Conservation (phyloP, 2,329 filamentous ascomycete species). For the Calonectria honghensis region DNA sequence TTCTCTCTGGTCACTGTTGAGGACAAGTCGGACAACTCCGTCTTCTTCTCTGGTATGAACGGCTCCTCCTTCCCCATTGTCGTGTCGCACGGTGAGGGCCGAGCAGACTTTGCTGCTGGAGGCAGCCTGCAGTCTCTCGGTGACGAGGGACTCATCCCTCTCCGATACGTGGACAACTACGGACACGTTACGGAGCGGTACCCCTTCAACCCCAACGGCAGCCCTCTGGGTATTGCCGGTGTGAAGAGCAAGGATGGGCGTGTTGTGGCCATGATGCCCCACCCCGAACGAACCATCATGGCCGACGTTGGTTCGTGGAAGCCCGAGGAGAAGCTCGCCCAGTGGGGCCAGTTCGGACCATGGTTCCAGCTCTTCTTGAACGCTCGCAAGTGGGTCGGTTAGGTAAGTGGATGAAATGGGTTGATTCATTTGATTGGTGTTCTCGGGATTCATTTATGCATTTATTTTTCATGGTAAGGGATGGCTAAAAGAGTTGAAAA, state of each 20-base stretch:
- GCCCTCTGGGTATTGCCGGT: conserved; percentile 86
- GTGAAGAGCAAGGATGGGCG: conserved; percentile 86
- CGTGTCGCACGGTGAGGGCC: conserved; percentile 75
- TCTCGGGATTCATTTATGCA: conserved; percentile 26
- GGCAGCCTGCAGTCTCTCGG: conserved; percentile 73
- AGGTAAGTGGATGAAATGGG: conserved; percentile 43
- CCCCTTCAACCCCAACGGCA: conserved; percentile 91
- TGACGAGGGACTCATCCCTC: conserved; percentile 80
- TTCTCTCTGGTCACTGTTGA: conserved; percentile 54
- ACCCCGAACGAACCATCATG: conserved; percentile 92
- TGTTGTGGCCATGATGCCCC: conserved; percentile 93
- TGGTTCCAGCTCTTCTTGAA: conserved; percentile 93
- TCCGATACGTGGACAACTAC: conserved; percentile 90
- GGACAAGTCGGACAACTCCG: conserved; percentile 52
- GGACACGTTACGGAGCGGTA: conserved; percentile 86
- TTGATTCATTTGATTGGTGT: conserved; percentile 41
- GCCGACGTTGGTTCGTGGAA: conserved; percentile 86
- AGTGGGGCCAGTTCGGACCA: conserved; percentile 88
- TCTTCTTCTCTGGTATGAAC: conserved; percentile 54
- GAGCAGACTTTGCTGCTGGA: conserved; percentile 80
- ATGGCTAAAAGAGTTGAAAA: conserved; percentile 29
- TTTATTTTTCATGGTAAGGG: conserved; percentile 33
- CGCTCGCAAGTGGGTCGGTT: conserved; percentile 90
- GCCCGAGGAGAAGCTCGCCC: conserved; percentile 73
- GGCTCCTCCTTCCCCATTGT: conserved; percentile 55